Evolutionary conservation across 345 rosid genomes (phyloP).

Genomic region (Eucalyptus brandiana): DNA sequence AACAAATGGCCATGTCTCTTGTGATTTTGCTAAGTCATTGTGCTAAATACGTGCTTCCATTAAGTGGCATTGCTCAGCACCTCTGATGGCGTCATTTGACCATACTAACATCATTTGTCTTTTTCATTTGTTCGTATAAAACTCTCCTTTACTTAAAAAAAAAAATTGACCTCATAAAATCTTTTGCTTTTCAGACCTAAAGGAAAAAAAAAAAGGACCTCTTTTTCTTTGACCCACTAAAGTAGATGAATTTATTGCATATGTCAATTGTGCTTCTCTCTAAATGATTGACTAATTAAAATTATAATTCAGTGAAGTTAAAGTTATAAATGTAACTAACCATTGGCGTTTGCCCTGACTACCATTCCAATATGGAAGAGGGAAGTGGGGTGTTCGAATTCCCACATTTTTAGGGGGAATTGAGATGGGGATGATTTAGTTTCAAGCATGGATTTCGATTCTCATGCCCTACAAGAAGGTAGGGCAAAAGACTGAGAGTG

Average conservation of each 20-base stretch:
- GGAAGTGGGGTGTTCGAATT: fast-evolving
- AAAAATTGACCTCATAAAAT: neutral
- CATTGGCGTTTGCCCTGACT: fast-evolving
- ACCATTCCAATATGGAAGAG: no score
- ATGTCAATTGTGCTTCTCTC: neutral
- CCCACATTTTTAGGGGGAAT: fast-evolving
- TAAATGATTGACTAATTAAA: neutral
- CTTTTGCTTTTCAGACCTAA: neutral
- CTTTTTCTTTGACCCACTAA: neutral
- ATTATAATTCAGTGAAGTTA: neutral
- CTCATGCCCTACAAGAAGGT: fast-evolving
- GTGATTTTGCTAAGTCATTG: neutral
- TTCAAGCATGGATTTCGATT: fast-evolving
- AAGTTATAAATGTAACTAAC: neutral
- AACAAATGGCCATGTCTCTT: no score
- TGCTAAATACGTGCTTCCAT: fast-evolving
- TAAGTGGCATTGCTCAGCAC: neutral
- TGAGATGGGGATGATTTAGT: fast-evolving
- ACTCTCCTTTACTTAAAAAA: neutral
- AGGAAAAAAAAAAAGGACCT: neutral
- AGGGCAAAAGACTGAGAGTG: fast-evolving
- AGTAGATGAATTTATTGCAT: neutral
- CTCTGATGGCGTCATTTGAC: neutral
- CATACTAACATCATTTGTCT: neutral
- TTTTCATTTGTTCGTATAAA: neutral